phyloP scores from a whole-genome alignment of 129 eudicot genomes.

The Glebionis coronaria region DNA sequence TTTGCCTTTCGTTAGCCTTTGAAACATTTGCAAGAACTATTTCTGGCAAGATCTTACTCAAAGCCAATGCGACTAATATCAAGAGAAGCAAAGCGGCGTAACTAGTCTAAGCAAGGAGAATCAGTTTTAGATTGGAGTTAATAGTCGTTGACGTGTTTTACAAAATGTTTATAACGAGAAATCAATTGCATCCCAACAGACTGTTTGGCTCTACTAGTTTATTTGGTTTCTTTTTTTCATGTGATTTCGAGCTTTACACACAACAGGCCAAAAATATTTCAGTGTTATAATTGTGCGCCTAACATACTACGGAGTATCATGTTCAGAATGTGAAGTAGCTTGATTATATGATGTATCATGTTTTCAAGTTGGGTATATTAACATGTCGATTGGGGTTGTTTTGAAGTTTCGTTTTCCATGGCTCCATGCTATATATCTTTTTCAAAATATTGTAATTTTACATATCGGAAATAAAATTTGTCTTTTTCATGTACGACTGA shows the following conservation, averaged over 20 bases:
- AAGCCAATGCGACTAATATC: neutral
- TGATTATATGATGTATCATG: too few relatives aligned
- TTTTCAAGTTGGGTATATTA: too few relatives aligned
- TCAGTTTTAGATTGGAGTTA: neutral
- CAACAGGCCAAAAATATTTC: too few relatives aligned
- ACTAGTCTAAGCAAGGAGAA: neutral
- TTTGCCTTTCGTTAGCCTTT: neutral
- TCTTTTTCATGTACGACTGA: too few relatives aligned
- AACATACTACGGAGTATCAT: too few relatives aligned
- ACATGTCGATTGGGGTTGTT: too few relatives aligned
- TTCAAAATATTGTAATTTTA: too few relatives aligned
- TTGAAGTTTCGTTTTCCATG: too few relatives aligned
- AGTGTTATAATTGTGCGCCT: too few relatives aligned
- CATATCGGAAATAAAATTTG: too few relatives aligned
- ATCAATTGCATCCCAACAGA: neutral
- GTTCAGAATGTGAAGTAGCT: too few relatives aligned
- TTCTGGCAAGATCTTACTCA: neutral
- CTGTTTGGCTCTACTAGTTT: neutral
- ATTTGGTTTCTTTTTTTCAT: neutral
- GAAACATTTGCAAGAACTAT: constrained; percentile 1
- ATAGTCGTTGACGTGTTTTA: neutral
- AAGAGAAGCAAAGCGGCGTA: neutral
- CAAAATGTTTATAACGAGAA: neutral
- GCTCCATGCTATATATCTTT: too few relatives aligned
- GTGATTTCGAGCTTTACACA: neutral